A percentile compares a stretch with the other conserved stretches of the same genome.
Evolutionary conservation across 1,284 basidiomycete genomes (phyloP).

Genomic region (Porodaedalea pini): DNA sequence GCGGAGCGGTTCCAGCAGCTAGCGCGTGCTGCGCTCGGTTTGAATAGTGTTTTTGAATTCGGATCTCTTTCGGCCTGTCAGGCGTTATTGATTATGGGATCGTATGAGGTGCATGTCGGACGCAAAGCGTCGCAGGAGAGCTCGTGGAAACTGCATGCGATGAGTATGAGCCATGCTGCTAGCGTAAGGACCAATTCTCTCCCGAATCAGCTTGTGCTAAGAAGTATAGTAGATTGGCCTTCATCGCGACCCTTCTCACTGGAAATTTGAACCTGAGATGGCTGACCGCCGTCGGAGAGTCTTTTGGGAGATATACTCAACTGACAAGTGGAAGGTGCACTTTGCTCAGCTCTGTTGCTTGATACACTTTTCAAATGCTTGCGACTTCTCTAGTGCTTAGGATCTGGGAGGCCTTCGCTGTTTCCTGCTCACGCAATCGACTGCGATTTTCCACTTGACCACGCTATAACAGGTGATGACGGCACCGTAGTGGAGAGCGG

Average conservation of each 20-base stretch:
- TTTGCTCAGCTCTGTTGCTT: background rate
- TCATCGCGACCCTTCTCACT: constrained; percentile 28
- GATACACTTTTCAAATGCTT: background rate
- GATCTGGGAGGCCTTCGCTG: constrained; percentile 6
- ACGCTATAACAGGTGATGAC: background rate
- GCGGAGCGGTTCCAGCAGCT: constrained; percentile 20
- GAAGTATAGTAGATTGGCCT: constrained; percentile 19
- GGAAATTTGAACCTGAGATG: constrained; percentile 25
- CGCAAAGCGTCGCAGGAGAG: constrained; percentile 2
- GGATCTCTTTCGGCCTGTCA: constrained; percentile 19
- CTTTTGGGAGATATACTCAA: constrained; percentile 28
- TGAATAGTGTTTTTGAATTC: constrained; percentile 18
- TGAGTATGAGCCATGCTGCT: constrained; percentile 11
- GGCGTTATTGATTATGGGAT: constrained; percentile 13
- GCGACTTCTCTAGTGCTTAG: background rate
- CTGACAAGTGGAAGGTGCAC: background rate
- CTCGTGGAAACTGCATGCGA: constrained; percentile 12
- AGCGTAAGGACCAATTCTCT: constrained; percentile 19
- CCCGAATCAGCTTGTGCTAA: background rate
- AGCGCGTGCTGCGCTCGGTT: constrained; percentile 18
- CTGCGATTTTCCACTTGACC: constrained; percentile 14
- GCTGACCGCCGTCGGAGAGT: constrained; percentile 25
- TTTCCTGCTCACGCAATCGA: constrained; percentile 6
- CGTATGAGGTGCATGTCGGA: background rate
- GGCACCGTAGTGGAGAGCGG: constrained; percentile 4